Conservation (phyloP, 2,329 filamentous ascomycete genomes). For the Epichloe amarillans region DNA sequence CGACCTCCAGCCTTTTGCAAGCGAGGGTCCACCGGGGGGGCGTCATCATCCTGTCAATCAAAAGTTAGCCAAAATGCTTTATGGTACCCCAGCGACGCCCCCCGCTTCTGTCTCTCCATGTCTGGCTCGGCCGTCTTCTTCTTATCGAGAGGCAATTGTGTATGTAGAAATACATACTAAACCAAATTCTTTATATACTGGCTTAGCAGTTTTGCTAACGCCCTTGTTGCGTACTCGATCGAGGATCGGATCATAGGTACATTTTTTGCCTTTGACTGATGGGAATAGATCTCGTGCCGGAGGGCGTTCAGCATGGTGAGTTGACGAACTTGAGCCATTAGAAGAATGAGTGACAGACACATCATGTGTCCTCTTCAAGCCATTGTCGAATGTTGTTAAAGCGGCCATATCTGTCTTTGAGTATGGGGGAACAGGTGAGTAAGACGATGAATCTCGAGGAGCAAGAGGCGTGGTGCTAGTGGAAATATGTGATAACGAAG, state of each 20-base stretch:
- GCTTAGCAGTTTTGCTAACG: constrained; percentile 44
- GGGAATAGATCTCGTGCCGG: constrained; percentile 44
- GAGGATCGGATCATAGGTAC: constrained; percentile 47
- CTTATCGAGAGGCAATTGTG: constrained; percentile 16
- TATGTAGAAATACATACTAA: constrained; percentile 46
- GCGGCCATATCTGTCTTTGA: constrained; percentile 44
- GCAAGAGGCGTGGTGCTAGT: constrained; percentile 18
- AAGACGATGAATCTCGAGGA: constrained; percentile 36
- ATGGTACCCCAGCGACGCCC: constrained; percentile 40
- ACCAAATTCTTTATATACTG: constrained; percentile 50
- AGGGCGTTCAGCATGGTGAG: constrained; percentile 26
- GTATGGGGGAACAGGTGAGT: constrained; percentile 33
- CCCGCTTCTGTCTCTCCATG: constrained; percentile 26
- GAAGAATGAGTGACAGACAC: constrained; percentile 13
- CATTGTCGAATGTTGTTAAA: constrained; percentile 30
- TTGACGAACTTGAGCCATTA: constrained; percentile 22
- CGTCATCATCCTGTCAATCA: constrained; percentile 59
- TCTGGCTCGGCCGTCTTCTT: not conserved
- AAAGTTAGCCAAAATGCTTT: constrained; percentile 42
- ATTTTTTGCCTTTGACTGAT: constrained; percentile 42
- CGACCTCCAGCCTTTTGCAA: constrained; percentile 51
- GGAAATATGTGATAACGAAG: constrained; percentile 27
- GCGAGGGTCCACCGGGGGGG: constrained; percentile 71
- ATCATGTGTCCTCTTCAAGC: constrained; percentile 14
- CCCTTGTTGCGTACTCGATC: constrained; percentile 34